Evolutionary conservation across 2,329 filamentous ascomycete species (phyloP).

Genomic region (Septoria linicola): DNA sequence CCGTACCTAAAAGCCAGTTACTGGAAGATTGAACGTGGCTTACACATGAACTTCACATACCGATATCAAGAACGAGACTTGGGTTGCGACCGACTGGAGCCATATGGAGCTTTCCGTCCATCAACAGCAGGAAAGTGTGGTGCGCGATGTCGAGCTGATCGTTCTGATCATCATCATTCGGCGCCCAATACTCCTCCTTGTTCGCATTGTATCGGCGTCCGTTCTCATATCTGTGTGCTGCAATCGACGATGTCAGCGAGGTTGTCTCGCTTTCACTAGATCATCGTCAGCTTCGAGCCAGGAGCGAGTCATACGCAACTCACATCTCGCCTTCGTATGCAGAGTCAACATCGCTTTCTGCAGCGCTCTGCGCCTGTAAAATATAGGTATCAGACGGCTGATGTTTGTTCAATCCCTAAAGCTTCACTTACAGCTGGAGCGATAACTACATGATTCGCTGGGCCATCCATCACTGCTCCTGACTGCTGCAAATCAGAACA

Average conservation of each 20-base stretch:
- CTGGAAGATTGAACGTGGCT: not conserved
- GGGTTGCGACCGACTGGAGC: slow-evolving; percentile 39
- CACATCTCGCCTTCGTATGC: slow-evolving; percentile 17
- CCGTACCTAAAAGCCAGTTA: slow-evolving; percentile 39
- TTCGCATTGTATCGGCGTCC: slow-evolving; percentile 38
- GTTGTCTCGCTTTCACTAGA: slow-evolving; percentile 15
- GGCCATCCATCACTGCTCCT: not conserved
- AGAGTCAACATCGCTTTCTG: slow-evolving; percentile 8
- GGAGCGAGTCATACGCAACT: not conserved
- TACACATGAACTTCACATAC: slow-evolving; percentile 46
- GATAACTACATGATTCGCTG: not conserved
- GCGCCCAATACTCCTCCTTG: slow-evolving; percentile 36
- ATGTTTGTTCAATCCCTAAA: not conserved
- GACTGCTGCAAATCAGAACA: not conserved
- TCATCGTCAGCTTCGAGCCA: not conserved
- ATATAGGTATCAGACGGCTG: not conserved
- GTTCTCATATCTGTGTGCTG: slow-evolving; percentile 36
- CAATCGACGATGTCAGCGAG: slow-evolving; percentile 14
- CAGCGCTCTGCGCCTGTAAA: not conserved
- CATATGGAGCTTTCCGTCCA: slow-evolving; percentile 37
- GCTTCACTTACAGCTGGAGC: not conserved
- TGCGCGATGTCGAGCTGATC: slow-evolving; percentile 45
- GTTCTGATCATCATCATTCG: slow-evolving; percentile 36
- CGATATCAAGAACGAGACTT: slow-evolving; percentile 43
- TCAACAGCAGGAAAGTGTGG: slow-evolving; percentile 40